A percentile compares a stretch with the other conserved stretches of the same genome.
phyloP scores from a whole-genome alignment of 1,284 basidiomycete genomes.

The Sphaerobolus stellatus region DNA sequence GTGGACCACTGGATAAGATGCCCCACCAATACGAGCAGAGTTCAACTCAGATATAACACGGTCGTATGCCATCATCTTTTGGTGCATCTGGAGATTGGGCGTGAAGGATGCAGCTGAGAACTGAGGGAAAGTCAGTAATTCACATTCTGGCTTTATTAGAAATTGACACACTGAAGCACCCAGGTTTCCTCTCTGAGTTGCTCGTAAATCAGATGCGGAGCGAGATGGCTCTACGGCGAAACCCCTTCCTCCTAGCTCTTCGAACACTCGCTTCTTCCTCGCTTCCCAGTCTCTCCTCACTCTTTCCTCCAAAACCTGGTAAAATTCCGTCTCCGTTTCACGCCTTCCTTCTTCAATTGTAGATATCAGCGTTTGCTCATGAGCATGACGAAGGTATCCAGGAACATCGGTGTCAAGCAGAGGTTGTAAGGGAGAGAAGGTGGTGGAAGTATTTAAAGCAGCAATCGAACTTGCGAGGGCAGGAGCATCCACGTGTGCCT shows the following conservation, averaged over 20 bases:
- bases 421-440: conserved; percentile 86
- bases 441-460: conserved; percentile 78
- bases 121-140: conserved; percentile 13
- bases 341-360: conserved; percentile 89
- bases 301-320: conserved; percentile 73
- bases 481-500: conserved; percentile 86
- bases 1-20: conserved; percentile 74
- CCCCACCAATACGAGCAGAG: conserved; percentile 65
- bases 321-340: conserved; percentile 85
- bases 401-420: conserved; percentile 89
- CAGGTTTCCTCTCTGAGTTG: conserved; percentile 13
- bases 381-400: conserved; percentile 85
- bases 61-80: conserved; percentile 95
- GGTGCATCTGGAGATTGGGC: conserved; percentile 77
- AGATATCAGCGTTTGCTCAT: conserved; percentile 91
- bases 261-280: conserved; percentile 86
- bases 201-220: conserved; percentile 13
- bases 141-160: background rate
- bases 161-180: conserved; percentile 11
- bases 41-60: conserved; percentile 76
- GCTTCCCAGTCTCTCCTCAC: conserved; percentile 85
- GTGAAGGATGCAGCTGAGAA: conserved; percentile 28
- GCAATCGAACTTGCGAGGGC: conserved; percentile 78
- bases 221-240: conserved; percentile 8
- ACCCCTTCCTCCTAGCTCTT: conserved; percentile 79